Evolutionary conservation across 257 asterid genomes (phyloP).

Genomic region (Echites panduratus): DNA sequence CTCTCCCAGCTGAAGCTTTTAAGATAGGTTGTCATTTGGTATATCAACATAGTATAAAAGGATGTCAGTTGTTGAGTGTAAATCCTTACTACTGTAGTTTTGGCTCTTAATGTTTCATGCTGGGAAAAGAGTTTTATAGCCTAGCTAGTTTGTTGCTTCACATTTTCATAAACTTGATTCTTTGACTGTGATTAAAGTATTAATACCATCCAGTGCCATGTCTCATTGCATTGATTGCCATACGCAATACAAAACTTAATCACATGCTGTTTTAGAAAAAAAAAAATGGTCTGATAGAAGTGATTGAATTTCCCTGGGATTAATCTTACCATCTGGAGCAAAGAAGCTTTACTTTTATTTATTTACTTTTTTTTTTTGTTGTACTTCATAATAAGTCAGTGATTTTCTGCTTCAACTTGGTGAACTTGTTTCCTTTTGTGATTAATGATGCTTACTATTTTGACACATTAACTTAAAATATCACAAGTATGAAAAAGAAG

Average conservation of each 20-base stretch:
- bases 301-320: background rate
- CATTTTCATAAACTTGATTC: background rate
- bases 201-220: background rate
- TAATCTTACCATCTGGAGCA: background rate
- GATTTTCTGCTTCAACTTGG: background rate
- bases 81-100: background rate
- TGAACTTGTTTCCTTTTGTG: background rate
- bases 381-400: background rate
- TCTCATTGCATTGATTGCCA: background rate
- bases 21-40: background rate
- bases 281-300: background rate
- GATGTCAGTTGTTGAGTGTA: background rate
- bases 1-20: background rate
- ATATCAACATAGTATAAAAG: background rate
- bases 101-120: background rate
- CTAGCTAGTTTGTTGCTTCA: background rate
- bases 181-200: background rate
- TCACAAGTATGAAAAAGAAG: background rate
- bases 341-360: background rate
- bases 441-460: background rate
- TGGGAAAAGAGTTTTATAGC: background rate
- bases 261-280: background rate
- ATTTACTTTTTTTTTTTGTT: background rate
- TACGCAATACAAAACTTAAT: background rate
- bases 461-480: background rate